A percentile compares a stretch with the other conserved stretches of the same genome.
Conservation (phyloP, 2,329 filamentous ascomycete species). For the Xenosphaeropsis pyriputrescens region DNA sequence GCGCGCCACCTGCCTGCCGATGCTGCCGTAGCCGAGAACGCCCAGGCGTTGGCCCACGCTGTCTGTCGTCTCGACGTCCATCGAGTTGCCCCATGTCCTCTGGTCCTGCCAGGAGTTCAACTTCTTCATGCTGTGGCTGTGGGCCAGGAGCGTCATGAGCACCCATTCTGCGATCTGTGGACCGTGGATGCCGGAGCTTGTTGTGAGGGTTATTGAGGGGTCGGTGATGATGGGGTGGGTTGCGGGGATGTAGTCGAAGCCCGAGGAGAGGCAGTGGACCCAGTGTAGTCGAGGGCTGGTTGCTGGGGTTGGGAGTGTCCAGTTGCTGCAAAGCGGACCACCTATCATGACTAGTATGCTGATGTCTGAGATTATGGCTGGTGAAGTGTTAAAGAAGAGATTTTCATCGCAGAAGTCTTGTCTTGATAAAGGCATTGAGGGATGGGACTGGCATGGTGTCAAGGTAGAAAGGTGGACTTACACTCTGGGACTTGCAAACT, state of each 20-base stretch:
- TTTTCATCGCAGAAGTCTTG: conserved; percentile 1
- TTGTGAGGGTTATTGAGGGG: conserved; percentile 18
- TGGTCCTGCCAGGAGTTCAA: conserved; percentile 41
- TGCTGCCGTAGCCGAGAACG: conserved; percentile 33
- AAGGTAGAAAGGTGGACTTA: too few species aligned
- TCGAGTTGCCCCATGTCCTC: conserved; percentile 29
- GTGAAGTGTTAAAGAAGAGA: background rate
- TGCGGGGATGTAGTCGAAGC: too few species aligned
- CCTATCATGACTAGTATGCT: conserved; percentile 19
- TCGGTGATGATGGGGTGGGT: conserved; percentile 16
- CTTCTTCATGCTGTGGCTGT: conserved; percentile 33
- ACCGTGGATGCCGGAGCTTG: conserved; percentile 14
- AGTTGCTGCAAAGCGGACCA: conserved; percentile 11
- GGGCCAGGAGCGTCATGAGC: conserved; percentile 19
- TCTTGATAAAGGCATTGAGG: conserved; percentile 8
- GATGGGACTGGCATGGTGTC: background rate
- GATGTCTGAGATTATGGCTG: conserved; percentile 13
- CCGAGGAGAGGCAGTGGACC: conserved; percentile 2
- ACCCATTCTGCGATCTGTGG: conserved; percentile 26
- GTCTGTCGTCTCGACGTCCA: conserved; percentile 4
- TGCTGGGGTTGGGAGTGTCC: conserved; percentile 16
- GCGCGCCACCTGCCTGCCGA: conserved; percentile 33
- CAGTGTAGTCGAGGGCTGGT: conserved; percentile 19
- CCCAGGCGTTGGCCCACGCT: conserved; percentile 36
- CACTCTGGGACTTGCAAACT: too few species aligned